Conservation (phyloP, 495 filamentous ascomycete species). For the Xylaria castorea region DNA sequence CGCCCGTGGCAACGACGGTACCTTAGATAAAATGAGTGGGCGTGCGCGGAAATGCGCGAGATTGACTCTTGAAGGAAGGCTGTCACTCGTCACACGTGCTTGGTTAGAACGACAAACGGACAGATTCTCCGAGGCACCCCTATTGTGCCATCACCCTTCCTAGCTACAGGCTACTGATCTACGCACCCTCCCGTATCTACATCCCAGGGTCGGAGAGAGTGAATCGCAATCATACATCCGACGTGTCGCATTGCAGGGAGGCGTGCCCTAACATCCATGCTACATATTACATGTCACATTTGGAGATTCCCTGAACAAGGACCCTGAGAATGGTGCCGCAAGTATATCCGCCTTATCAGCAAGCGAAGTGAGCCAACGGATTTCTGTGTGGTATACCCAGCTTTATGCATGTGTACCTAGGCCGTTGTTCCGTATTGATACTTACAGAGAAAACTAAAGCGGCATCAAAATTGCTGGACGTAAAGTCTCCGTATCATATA, state of each 20-base stretch:
- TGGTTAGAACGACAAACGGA: not conserved
- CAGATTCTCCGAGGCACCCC: not conserved
- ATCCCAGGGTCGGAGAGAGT: not conserved
- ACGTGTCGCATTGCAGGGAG: conserved; percentile 15
- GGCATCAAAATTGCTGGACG: not conserved
- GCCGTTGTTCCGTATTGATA: not conserved
- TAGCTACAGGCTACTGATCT: not conserved
- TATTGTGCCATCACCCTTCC: not conserved
- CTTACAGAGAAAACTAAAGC: not conserved
- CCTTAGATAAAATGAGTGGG: not conserved
- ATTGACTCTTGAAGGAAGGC: not conserved
- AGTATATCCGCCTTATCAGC: conserved; percentile 3
- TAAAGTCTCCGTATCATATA: conserved; percentile 4
- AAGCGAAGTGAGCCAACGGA: not conserved
- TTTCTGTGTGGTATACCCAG: not conserved
- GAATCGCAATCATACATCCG: conserved; percentile 1
- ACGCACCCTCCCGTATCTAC: conserved; percentile 4
- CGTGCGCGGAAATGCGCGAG: not conserved
- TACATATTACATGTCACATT: conserved; percentile 6
- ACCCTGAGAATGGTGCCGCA: not conserved
- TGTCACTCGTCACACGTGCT: not conserved
- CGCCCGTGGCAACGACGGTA: not conserved
- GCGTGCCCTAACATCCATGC: not conserved
- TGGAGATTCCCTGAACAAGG: conserved; percentile 4
- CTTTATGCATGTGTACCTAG: conserved; percentile 2